Evolutionary conservation across 2,329 filamentous ascomycete species (phyloP).

Genomic region (Pleomassaria siparia): DNA sequence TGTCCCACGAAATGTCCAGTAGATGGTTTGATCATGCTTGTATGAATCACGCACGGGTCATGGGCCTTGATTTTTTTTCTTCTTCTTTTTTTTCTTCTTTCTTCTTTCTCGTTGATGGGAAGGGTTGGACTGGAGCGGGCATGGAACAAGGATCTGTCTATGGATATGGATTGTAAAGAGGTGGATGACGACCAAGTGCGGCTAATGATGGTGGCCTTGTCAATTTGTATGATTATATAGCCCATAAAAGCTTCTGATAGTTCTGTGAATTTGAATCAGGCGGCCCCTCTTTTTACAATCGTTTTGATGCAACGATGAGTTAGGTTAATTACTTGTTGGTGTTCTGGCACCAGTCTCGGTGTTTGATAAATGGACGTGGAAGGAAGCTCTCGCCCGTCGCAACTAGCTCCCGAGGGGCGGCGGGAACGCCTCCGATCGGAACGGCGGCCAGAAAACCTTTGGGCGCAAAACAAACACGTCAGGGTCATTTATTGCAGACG

Average conservation of each 20-base stretch:
- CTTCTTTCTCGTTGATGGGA: constrained; percentile 9
- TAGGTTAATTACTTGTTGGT: neutral
- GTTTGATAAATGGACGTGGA: constrained; percentile 22
- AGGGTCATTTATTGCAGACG: constrained; percentile 7
- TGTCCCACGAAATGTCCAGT: constrained; percentile 7
- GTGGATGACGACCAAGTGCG: constrained; percentile 15
- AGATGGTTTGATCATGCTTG: constrained; percentile 20
- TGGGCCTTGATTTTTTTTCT: no score
- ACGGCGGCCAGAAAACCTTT: constrained; percentile 6
- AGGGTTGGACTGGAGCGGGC: constrained; percentile 6
- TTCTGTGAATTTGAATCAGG: constrained; percentile 13
- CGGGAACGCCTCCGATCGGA: constrained; percentile 5
- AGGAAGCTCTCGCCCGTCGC: constrained; percentile 26
- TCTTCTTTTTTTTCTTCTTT: no score
- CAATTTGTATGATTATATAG: constrained; percentile 43
- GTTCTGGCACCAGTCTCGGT: no score
- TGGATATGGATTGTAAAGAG: no score
- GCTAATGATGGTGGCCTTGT: constrained; percentile 36
- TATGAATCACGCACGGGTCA: constrained; percentile 31
- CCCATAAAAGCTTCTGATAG: constrained; percentile 23
- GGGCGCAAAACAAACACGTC: constrained; percentile 7
- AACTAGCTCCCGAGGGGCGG: constrained; percentile 15
- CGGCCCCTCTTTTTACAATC: constrained; percentile 11
- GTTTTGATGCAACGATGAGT: constrained; percentile 3
- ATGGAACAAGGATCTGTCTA: neutral